Base-by-base conservation (phyloP, 257 asterid genomes). In the Scutellaria baicalensis region DNA sequence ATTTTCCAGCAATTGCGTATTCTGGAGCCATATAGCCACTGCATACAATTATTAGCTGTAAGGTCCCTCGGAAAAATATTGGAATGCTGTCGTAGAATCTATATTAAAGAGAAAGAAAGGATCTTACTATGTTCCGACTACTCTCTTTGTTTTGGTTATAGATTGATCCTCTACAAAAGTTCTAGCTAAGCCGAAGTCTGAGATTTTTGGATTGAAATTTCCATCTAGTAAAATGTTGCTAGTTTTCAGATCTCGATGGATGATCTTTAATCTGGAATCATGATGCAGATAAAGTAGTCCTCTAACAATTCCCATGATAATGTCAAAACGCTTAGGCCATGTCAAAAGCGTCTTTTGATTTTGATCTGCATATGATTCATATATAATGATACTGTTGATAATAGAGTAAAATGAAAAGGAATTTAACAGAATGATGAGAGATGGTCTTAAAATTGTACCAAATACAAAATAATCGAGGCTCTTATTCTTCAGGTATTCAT, bases 391-490 rank as follows among this genome's bases (percentile, higher is more conserved):
- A n/a, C n/a, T 27, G 1, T 59, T 59, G 35, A 33, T 39, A 10
- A 6, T 10, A 3, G 1, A 18, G 8, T n/a, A n/a, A 40, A 61
- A 0, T 12, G 1, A 62, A 23, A 11, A 4, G 9, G 39, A n/a
- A 10, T 6, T 0, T 39, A 21, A 9, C 6, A 35, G 3, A 36
- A 33, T 9, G 17, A 16, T 13, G 17, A 21, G 49, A 23, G 4
- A 14, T 17, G 13, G 3, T 68, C 8, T 13, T 21, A 14, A 21
- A 6, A 6, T 0, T 66, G 6, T 21, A 83, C 87, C 84, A 8
- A 79, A 82, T 42, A 83, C 64, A 45, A 82, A 83, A 18, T 64
- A 52, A 51, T 83, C 72, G 45, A 83, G 77, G 73, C 84, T 82
- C 66, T 67, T 74, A 59, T 79, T 82, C 6, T 67, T 73, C 72